These are phyloP conservation scores for Ogataea salicorniae DNA, from an alignment of 805 yeast species.

Conservation along the genomic window DNA sequence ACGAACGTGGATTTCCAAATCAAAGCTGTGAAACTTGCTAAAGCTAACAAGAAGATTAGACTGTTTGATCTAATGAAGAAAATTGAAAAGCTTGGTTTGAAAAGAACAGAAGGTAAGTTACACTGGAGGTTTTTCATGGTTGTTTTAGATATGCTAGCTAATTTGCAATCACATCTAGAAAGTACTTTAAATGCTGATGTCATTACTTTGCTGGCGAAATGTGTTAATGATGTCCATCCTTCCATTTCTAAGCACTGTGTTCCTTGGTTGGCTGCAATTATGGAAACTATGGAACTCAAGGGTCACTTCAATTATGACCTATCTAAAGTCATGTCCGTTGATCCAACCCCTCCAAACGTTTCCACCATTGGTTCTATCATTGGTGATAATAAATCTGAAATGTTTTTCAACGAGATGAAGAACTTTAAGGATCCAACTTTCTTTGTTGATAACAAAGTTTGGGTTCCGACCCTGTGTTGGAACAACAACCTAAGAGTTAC, in stretches of 20 bases:
- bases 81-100: conserved; percentile 36
- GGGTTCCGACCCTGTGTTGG: conserved; percentile 76
- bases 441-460: conserved; percentile 53
- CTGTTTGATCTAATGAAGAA: conserved; percentile 37
- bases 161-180: conserved; percentile 51
- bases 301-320: conserved; percentile 35
- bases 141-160: conserved; percentile 45
- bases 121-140: conserved; percentile 57
- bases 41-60: conserved; percentile 46
- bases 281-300: conserved; percentile 27
- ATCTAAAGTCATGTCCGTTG: conserved; percentile 30
- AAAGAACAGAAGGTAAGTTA: conserved; percentile 15
- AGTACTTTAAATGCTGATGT: conserved; percentile 37
- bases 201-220: conserved; percentile 39
- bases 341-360: conserved; percentile 26
- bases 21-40: conserved; percentile 55
- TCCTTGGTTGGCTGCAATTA: conserved; percentile 51
- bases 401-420: conserved; percentile 48
- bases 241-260: conserved; percentile 53
- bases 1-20: conserved; percentile 48
- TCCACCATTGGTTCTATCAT: conserved; percentile 8
- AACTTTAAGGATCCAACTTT: conserved; percentile 42
- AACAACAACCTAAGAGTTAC: conserved; percentile 48
- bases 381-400: conserved; percentile 20
- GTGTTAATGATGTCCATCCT: conserved; percentile 64